Evolutionary conservation across 2,329 filamentous ascomycete genomes (phyloP).

Genomic region (Chaetomium sp.): DNA sequence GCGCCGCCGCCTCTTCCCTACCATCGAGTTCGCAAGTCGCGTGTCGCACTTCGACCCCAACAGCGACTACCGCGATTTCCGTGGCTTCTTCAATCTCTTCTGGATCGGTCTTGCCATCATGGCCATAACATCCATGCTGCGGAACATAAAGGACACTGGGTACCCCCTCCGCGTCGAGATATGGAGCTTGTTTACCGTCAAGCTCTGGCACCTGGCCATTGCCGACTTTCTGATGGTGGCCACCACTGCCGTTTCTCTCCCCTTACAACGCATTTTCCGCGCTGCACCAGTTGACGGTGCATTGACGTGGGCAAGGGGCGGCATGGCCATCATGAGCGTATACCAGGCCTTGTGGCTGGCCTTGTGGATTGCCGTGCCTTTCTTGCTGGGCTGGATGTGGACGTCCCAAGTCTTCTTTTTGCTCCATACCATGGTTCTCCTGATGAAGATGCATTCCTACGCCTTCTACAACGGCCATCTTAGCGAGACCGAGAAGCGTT

Average conservation of each 20-base stretch:
- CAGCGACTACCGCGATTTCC: slow-evolving; percentile 91
- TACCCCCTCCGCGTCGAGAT: slow-evolving; percentile 83
- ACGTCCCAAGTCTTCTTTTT: slow-evolving; percentile 95
- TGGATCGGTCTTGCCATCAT: slow-evolving; percentile 97
- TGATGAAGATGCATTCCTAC: slow-evolving; percentile 99
- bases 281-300: slow-evolving; percentile 50
- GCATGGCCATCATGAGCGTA: slow-evolving; percentile 80
- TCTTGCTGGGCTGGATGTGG: slow-evolving; percentile 89
- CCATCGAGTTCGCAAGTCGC: slow-evolving; percentile 84
- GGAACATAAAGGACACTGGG: slow-evolving; percentile 92
- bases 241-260: slow-evolving; percentile 70
- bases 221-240: slow-evolving; percentile 85
- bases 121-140: slow-evolving; percentile 90
- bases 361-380: slow-evolving; percentile 84
- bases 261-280: slow-evolving; percentile 70
- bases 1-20: slow-evolving; percentile 84
- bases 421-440: slow-evolving; percentile 83
- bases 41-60: slow-evolving; percentile 94
- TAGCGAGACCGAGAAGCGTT: slow-evolving; percentile 78
- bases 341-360: slow-evolving; percentile 79
- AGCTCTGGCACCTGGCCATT: slow-evolving; percentile 82
- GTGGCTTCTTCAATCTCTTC: slow-evolving; percentile 96
- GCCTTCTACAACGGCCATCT: slow-evolving; percentile 98
- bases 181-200: slow-evolving; percentile 84
- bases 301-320: slow-evolving; percentile 73